Evolutionary conservation across 352 stramenopile species (phyloP).

Genomic region (Phytophthora fragariaefolia): DNA sequence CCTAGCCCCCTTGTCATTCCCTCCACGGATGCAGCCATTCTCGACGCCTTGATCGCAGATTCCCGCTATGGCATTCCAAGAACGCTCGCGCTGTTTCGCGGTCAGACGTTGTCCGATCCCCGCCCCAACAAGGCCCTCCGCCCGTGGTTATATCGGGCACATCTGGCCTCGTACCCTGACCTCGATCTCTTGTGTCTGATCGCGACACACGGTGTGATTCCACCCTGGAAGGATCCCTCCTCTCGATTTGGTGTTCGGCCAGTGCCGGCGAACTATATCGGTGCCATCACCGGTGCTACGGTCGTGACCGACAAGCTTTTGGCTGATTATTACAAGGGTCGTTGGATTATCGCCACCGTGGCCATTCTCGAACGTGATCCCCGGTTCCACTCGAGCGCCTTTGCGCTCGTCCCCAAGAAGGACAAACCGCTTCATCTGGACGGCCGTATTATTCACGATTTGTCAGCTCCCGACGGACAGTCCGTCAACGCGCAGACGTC

Average conservation of each 20-base stretch:
- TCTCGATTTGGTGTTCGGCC: neutral
- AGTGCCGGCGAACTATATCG: neutral
- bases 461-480: neutral
- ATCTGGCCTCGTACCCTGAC: constrained; percentile 5
- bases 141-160: constrained; percentile 11
- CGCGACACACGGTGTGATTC: neutral
- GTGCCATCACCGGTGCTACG: neutral
- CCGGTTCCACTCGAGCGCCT: constrained; percentile 12
- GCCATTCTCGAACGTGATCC: neutral
- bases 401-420: constrained; percentile 17
- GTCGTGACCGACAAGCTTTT: constrained; percentile 14
- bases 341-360: neutral
- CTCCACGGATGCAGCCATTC: neutral
- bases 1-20: too few relatives aligned
- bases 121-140: constrained; percentile 24
- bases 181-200: constrained; percentile 5
- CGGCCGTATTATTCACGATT: constrained; percentile 22
- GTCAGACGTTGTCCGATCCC: constrained; percentile 10
- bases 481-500: constrained; percentile 15
- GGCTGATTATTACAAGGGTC: constrained; percentile 11
- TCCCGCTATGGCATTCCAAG: constrained; percentile 6
- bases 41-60: neutral
- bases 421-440: neutral
- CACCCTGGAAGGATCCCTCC: neutral
- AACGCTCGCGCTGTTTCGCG: constrained; percentile 10